Percentiles rank a stretch among this genome's conserved stretches.
phyloP scores from a whole-genome alignment of 1,284 basidiomycete genomes.

The Takashimella tepidaria region DNA sequence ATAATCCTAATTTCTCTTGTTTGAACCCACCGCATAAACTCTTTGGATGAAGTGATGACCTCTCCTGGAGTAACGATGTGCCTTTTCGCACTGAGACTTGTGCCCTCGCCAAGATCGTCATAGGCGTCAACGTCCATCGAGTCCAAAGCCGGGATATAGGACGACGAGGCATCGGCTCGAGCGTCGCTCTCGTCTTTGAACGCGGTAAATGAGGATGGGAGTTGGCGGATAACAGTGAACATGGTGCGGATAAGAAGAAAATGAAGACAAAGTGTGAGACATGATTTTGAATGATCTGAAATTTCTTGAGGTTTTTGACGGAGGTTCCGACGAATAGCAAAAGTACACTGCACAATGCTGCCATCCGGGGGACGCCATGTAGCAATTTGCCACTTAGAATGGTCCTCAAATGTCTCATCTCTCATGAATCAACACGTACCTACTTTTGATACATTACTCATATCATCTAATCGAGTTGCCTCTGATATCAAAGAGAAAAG shows the following conservation, averaged over 20 bases:
- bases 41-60: slow-evolving; percentile 43
- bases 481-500: too few species aligned
- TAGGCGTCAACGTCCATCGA: slow-evolving; percentile 31
- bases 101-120: slow-evolving; percentile 25
- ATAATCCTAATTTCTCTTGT: neutral
- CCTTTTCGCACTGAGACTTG: slow-evolving; percentile 13
- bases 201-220: slow-evolving; percentile 15
- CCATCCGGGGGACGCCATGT: too few species aligned
- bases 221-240: slow-evolving; percentile 30
- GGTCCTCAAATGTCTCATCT: too few species aligned
- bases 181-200: slow-evolving; percentile 8
- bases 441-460: too few species aligned
- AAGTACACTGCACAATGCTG: too few species aligned
- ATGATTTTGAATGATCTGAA: too few species aligned
- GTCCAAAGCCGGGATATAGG: slow-evolving; percentile 2
- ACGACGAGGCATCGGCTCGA: neutral
- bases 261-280: too few species aligned
- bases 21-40: slow-evolving; percentile 43
- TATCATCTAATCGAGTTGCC: too few species aligned
- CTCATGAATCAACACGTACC: too few species aligned
- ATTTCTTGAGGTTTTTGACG: too few species aligned
- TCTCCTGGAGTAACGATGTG: slow-evolving; percentile 41
- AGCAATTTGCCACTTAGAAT: too few species aligned
- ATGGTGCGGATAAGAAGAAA: slow-evolving; percentile 17
- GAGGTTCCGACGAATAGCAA: too few species aligned